phyloP scores from a whole-genome alignment of 192 early-diverging fungal genomes.

The Spinellus fusiger region DNA sequence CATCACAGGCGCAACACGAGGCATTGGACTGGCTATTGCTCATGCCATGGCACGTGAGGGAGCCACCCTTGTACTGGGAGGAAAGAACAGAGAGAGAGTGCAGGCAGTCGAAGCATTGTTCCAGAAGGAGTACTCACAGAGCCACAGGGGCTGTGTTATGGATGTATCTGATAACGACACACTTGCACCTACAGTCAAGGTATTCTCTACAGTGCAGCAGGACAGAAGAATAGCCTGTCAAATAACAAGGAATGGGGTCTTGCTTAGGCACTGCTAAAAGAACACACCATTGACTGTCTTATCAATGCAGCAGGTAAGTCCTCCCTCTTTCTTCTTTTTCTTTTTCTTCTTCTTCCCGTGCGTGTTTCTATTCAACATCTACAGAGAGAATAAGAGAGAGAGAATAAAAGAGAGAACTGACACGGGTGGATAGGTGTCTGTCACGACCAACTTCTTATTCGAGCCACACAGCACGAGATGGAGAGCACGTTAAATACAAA shows the following conservation, averaged over 20 bases:
- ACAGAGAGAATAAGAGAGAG: no score
- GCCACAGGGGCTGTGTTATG: constrained; percentile 32
- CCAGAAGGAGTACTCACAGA: constrained; percentile 3
- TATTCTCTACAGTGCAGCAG: neutral
- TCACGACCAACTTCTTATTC: no score
- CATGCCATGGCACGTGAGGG: constrained; percentile 54
- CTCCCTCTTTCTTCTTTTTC: no score
- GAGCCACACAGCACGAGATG: constrained; percentile 52
- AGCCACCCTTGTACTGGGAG: constrained; percentile 48
- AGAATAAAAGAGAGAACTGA: no score
- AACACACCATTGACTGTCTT: constrained; percentile 27
- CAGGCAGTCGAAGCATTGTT: constrained; percentile 24
- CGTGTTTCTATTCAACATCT: no score
- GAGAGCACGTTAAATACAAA: constrained; percentile 61
- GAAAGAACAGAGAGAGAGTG: constrained; percentile 40
- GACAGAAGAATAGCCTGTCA: neutral
- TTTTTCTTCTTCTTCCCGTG: no score
- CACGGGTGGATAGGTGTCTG: no score
- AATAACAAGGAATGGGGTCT: neutral
- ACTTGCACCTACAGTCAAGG: constrained; percentile 8
- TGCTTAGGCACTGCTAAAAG: constrained; percentile 14
- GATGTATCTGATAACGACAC: constrained; percentile 38
- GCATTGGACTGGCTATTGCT: constrained; percentile 68
- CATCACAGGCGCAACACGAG: constrained; percentile 72
- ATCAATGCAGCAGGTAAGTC: constrained; percentile 49